These are phyloP conservation scores for Trichophyton simii DNA, from an alignment of 2,329 filamentous ascomycete species.

Conservation along the genomic window DNA sequence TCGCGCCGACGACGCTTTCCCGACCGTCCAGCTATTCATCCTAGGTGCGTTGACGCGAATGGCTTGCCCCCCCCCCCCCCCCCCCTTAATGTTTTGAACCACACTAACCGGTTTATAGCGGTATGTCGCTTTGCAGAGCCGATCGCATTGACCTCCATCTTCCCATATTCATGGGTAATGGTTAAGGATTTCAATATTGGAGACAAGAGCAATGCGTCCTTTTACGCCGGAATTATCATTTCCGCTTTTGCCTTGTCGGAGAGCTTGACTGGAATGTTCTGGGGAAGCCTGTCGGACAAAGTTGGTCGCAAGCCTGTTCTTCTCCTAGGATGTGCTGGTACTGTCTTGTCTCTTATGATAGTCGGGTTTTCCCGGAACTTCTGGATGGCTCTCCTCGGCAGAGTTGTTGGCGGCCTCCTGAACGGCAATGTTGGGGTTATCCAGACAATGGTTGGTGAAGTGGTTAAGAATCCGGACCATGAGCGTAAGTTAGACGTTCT, in stretches of 20 bases:
- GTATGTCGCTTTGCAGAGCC: slow-evolving; percentile 88
- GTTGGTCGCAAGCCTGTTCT: slow-evolving; percentile 76
- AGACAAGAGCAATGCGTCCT: slow-evolving; percentile 62
- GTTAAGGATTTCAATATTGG: slow-evolving; percentile 65
- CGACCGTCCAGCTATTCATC: slow-evolving; percentile 67
- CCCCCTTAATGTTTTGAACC: background rate
- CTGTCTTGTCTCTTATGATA: slow-evolving; percentile 66
- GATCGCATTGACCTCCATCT: slow-evolving; percentile 84
- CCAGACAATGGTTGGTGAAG: slow-evolving; percentile 84
- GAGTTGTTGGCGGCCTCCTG: slow-evolving; percentile 66
- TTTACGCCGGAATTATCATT: slow-evolving; percentile 78
- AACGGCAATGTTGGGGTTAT: slow-evolving; percentile 93
- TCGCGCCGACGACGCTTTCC: slow-evolving; percentile 57
- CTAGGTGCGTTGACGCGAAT: slow-evolving; percentile 49
- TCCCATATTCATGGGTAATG: slow-evolving; percentile 79
- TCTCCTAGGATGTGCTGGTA: slow-evolving; percentile 60
- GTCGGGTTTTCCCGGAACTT: slow-evolving; percentile 77
- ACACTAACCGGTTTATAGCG: slow-evolving; percentile 39
- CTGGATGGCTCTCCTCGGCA: slow-evolving; percentile 63
- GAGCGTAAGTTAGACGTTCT: slow-evolving; percentile 44
- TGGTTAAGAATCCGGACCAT: slow-evolving; percentile 74
- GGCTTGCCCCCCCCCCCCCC: background rate
- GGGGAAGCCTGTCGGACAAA: slow-evolving; percentile 64
- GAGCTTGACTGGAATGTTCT: slow-evolving; percentile 58
- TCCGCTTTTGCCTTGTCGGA: slow-evolving; percentile 76